Base-by-base conservation (phyloP, 1,139 yeast species). In the Yamadazyma atlantica region DNA sequence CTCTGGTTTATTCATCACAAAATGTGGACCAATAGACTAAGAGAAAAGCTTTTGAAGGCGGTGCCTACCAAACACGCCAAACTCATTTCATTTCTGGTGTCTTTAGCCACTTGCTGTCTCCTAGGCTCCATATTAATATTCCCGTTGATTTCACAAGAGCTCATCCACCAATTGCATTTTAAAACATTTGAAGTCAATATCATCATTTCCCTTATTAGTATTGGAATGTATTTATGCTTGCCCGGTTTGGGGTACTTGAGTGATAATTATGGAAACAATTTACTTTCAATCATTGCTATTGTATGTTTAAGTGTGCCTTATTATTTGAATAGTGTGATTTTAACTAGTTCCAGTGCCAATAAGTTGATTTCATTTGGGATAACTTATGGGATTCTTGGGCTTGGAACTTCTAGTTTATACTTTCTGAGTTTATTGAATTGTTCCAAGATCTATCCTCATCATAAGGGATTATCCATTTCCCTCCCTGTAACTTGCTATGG, bases 401-500 rank as follows among this genome's bases (percentile, higher is more conserved):
- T 81, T 42, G 94, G 94, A 9, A 86, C 96, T 0, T 82, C 95
- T 4, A 72, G 95, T 4, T 66, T 87, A 32, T 89, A 85, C 60
- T 85, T 89, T 54, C 75, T 87, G 43, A 78, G 89, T 33, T 66
- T 89, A 43, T 69, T 89, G 25, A 85, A 95, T 1, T 87, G 96
- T 62, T 95, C 96, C 2, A 81, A 83, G 49, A 75, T 88, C 18
- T 85, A 80, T 52, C 95, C 96, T 0, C 66, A 78, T 26, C 72
- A 71, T 34, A 85, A 86, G 43, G 85, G 95, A 2, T 63, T 90
- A 43, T 85, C 96, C 29, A 88, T 92, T 33, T 84, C 95, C 33
- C 73, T 86, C 27, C 97, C 97, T 0, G 90, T 92, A 3, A 79
- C 95, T 1, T 83, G 85, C 45, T 89, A 85, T 59, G 97, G 97